Evolutionary conservation across 2,329 filamentous ascomycete genomes (phyloP).

Genomic region (Nothophaeocryptopus gaeumannii): DNA sequence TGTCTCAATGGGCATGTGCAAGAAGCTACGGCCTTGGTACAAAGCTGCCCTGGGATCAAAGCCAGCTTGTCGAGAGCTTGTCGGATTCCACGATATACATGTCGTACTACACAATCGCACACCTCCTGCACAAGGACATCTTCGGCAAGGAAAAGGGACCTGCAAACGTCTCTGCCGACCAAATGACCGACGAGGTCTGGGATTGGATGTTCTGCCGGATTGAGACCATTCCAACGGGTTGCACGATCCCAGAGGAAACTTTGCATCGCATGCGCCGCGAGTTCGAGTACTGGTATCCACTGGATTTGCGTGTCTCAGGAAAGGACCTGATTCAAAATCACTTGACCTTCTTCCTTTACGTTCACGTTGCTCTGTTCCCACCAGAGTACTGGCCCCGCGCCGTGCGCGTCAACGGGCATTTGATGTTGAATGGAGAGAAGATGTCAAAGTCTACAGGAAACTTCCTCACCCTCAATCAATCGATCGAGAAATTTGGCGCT

Average conservation of each 20-base stretch:
- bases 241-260: constrained; percentile 69
- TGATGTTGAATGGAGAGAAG: constrained; percentile 94
- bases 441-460: constrained; percentile 98
- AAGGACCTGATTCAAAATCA: constrained; percentile 96
- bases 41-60: constrained; percentile 88
- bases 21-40: constrained; percentile 89
- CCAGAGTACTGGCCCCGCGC: constrained; percentile 83
- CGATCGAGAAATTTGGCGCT: constrained; percentile 88
- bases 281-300: constrained; percentile 95
- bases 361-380: constrained; percentile 85
- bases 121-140: constrained; percentile 70
- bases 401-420: constrained; percentile 85
- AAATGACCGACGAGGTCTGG: constrained; percentile 95
- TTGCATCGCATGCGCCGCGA: constrained; percentile 81
- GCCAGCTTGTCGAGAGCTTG: constrained; percentile 88
- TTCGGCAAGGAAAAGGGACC: constrained; percentile 73
- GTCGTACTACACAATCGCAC: constrained; percentile 62
- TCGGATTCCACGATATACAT: constrained; percentile 92
- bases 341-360: constrained; percentile 92
- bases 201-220: constrained; percentile 87
- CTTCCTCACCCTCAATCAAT: constrained; percentile 85
- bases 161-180: constrained; percentile 69
- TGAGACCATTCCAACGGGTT: constrained; percentile 59
- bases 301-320: constrained; percentile 82
- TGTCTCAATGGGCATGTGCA: constrained; percentile 93